Evolutionary conservation across 495 filamentous ascomycete genomes (phyloP).

Genomic region (Zalerion maritima): DNA sequence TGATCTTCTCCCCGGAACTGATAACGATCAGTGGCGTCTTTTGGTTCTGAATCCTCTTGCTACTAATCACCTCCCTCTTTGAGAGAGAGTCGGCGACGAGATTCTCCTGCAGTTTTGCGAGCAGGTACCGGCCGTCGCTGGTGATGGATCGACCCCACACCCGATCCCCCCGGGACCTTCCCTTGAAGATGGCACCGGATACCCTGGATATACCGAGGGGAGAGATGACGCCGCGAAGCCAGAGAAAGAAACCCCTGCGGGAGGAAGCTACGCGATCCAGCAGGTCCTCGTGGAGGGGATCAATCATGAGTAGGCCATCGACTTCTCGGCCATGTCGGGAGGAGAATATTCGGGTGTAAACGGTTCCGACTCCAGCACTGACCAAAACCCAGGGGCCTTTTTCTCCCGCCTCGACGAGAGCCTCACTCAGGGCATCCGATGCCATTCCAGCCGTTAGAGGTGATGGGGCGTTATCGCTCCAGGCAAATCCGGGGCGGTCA

Average conservation of each 20-base stretch:
- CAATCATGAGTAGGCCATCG: conserved; percentile 68
- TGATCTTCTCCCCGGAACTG: conserved; percentile 50
- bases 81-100: conserved; percentile 72
- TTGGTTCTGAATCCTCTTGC: conserved; percentile 59
- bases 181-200: conserved; percentile 60
- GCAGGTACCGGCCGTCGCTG: conserved; percentile 67
- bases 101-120: conserved; percentile 84
- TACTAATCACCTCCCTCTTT: conserved; percentile 61
- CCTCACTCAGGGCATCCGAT: conserved; percentile 71
- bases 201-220: conserved; percentile 75
- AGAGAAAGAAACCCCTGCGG: conserved; percentile 63
- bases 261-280: conserved; percentile 50
- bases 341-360: conserved; percentile 83
- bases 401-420: conserved; percentile 65
- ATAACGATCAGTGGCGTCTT: conserved; percentile 65
- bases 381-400: conserved; percentile 61
- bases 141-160: conserved; percentile 64
- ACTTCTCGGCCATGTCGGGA: conserved; percentile 59
- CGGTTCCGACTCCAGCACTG: conserved; percentile 60
- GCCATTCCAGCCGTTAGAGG: conserved; percentile 86
- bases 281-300: conserved; percentile 75
- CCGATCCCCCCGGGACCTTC: conserved; percentile 68
- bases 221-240: conserved; percentile 70
- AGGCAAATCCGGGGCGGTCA: conserved; percentile 79
- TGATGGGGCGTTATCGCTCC: conserved; percentile 84